A percentile compares a stretch with the other conserved stretches of the same genome.
Evolutionary conservation across 2,329 filamentous ascomycete genomes (phyloP).

Genomic region (Beauveria rudraprayagi): DNA sequence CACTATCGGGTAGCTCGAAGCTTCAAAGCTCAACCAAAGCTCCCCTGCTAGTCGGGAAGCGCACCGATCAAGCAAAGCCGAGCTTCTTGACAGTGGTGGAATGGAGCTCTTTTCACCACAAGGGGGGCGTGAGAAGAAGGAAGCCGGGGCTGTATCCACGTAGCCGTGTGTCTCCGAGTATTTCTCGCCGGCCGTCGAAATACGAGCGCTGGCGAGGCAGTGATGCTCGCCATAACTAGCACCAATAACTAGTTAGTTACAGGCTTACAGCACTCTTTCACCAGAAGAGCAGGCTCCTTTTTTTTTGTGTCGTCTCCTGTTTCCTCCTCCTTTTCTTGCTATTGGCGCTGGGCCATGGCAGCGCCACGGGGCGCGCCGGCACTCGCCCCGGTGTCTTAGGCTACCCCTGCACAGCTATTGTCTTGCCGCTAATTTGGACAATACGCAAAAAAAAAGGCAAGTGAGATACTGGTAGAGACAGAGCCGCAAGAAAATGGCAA

Average conservation of each 20-base stretch:
- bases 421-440: background rate
- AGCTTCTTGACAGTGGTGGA: background rate
- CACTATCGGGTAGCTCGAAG: background rate
- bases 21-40: background rate
- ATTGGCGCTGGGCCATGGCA: background rate
- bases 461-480: too few species aligned
- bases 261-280: background rate
- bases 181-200: background rate
- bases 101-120: background rate
- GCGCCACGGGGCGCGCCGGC: conserved; percentile 1
- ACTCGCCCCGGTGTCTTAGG: background rate
- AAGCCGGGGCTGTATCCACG: background rate
- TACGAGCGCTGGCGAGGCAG: background rate
- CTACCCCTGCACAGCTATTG: background rate
- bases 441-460: too few species aligned
- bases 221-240: background rate
- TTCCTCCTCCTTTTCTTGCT: background rate
- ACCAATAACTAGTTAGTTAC: background rate
- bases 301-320: background rate
- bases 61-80: background rate
- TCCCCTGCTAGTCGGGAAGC: background rate
- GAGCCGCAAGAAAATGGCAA: too few species aligned
- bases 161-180: background rate
- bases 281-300: background rate
- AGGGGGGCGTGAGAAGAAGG: background rate